These are phyloP conservation scores for Daucus carota DNA, from an alignment of 129 eudicot genomes.

Conservation along the genomic window DH1_v3.0 NC_030382.2:43196001-43196500, in stretches of 20 bases:
- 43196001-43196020: not conserved
- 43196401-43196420: not conserved
- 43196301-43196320: slow-evolving; percentile 87
- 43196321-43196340: slow-evolving; percentile 92
- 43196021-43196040: not conserved
- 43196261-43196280: slow-evolving; percentile 94
- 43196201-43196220: slow-evolving; percentile 1
- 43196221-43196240: not conserved
- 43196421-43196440: not conserved
- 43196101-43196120: slow-evolving; percentile 94
- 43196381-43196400: not conserved
- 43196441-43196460: slow-evolving; percentile 76
- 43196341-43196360: slow-evolving; percentile 80
- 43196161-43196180: slow-evolving; percentile 68
- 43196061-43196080: slow-evolving; percentile 10
- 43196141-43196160: slow-evolving; percentile 93
- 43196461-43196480: slow-evolving; percentile 96
- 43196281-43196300: slow-evolving; percentile 94
- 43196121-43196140: slow-evolving; percentile 92
- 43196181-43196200: slow-evolving; percentile 7
- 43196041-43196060: not conserved
- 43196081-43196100: slow-evolving; percentile 99
- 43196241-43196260: slow-evolving; percentile 11
- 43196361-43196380: not conserved
- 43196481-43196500: slow-evolving; percentile 94